phyloP scores from a whole-genome alignment of 2,329 filamentous ascomycete genomes.

The Colletotrichum kahawae region DNA sequence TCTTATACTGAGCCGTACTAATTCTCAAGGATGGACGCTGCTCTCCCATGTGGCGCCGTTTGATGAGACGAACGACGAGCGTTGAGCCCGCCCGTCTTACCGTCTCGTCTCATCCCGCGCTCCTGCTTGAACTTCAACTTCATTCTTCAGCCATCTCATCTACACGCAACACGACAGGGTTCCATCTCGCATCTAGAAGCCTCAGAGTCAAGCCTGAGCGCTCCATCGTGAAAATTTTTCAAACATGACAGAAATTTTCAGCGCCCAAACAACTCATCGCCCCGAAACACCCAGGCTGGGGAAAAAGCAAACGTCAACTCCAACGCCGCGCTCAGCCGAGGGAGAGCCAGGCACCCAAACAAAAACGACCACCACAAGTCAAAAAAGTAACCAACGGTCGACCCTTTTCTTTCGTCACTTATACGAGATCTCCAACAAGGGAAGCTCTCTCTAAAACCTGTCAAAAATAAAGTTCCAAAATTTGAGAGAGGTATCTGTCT shows the following conservation, averaged over 20 bases:
- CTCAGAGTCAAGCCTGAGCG: neutral
- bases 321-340: neutral
- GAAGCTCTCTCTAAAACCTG: neutral
- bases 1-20: neutral
- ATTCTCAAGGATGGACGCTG: neutral
- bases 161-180: neutral
- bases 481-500: constrained; percentile 14
- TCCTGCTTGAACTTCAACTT: neutral
- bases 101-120: neutral
- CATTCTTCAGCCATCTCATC: neutral
- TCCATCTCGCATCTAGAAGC: neutral
- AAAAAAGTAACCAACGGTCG: neutral
- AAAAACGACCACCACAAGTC: neutral
- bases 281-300: neutral
- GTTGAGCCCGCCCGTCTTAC: neutral
- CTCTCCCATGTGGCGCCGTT: neutral
- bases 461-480: neutral
- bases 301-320: constrained; percentile 6
- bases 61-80: neutral
- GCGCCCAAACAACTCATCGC: neutral
- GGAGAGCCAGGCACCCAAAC: neutral
- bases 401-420: neutral
- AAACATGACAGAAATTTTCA: neutral
- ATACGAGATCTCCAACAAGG: neutral
- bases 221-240: neutral